Conservation (phyloP, 23 red algal genomes). For the Rhodosorus marinus region DNA sequence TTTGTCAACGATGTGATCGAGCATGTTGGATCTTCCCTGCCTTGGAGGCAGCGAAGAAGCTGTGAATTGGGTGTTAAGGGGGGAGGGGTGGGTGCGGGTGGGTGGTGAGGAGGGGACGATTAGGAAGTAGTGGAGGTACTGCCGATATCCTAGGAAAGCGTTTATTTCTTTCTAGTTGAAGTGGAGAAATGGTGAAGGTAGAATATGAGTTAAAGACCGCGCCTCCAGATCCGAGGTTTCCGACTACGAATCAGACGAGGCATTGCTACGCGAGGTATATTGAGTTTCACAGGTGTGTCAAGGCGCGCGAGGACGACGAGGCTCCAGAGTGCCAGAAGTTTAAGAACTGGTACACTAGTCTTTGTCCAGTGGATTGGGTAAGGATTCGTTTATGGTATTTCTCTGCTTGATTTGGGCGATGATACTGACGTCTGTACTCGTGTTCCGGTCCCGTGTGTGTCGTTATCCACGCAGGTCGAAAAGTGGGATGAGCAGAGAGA, state of each 20-base stretch:
- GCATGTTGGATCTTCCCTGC: too few relatives aligned
- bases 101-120: too few relatives aligned
- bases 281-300: slow-evolving; percentile 78
- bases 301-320: slow-evolving; percentile 64
- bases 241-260: slow-evolving; percentile 88
- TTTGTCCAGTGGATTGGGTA: slow-evolving; percentile 93
- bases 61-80: too few relatives aligned
- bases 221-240: slow-evolving; percentile 84
- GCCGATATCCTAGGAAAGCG: too few relatives aligned
- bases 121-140: too few relatives aligned
- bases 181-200: too few relatives aligned
- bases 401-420: neutral
- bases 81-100: too few relatives aligned
- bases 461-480: slow-evolving; percentile 28
- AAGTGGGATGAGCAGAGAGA: slow-evolving; percentile 83
- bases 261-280: slow-evolving; percentile 97
- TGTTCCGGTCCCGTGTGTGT: neutral
- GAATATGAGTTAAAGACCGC: too few relatives aligned
- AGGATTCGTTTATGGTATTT: slow-evolving; percentile 3
- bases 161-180: too few relatives aligned
- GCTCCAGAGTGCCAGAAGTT: slow-evolving; percentile 85
- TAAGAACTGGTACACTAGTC: slow-evolving; percentile 67
- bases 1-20: too few relatives aligned
- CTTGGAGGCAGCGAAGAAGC: too few relatives aligned
- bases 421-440: neutral